Percentiles rank a stretch among this genome's conserved stretches.
Evolutionary conservation across 495 filamentous ascomycete genomes (phyloP).

Genomic region (Xylaria curta): DNA sequence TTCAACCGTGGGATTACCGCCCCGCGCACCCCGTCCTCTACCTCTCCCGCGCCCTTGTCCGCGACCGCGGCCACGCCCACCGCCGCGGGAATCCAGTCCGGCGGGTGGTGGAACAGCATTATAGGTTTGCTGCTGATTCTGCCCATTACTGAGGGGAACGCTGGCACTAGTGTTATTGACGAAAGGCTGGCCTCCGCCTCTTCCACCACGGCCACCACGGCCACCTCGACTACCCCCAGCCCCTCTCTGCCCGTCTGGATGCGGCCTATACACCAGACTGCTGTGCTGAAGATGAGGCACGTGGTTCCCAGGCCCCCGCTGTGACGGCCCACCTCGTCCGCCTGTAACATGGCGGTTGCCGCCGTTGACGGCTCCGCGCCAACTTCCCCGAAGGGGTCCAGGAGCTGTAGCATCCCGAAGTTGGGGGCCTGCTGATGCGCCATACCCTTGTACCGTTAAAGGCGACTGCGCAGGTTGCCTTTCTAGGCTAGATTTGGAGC

Average conservation of each 20-base stretch:
- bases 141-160: neutral
- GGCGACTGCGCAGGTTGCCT: conserved; percentile 65
- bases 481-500: conserved; percentile 69
- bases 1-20: conserved; percentile 22
- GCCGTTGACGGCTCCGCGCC: conserved; percentile 68
- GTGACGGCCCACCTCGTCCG: conserved; percentile 40
- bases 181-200: conserved; percentile 41
- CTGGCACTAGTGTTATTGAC: conserved; percentile 21
- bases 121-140: conserved; percentile 65
- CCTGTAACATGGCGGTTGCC: conserved; percentile 41
- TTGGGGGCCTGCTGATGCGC: conserved; percentile 66
- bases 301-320: conserved; percentile 49
- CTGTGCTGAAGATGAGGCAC: conserved; percentile 52
- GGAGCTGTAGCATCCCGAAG: conserved; percentile 72
- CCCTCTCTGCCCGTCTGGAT: conserved; percentile 39
- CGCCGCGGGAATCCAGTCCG: conserved; percentile 62
- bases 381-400: conserved; percentile 71
- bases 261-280: conserved; percentile 47
- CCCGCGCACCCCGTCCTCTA: conserved; percentile 45
- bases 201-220: conserved; percentile 37
- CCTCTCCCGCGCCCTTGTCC: conserved; percentile 43
- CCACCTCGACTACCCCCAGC: conserved; percentile 47
- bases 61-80: conserved; percentile 63
- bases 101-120: conserved; percentile 81
- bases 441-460: conserved; percentile 66